phyloP scores from a whole-genome alignment of 1,139 yeast genomes.

The Ogataea hybrid region DNA sequence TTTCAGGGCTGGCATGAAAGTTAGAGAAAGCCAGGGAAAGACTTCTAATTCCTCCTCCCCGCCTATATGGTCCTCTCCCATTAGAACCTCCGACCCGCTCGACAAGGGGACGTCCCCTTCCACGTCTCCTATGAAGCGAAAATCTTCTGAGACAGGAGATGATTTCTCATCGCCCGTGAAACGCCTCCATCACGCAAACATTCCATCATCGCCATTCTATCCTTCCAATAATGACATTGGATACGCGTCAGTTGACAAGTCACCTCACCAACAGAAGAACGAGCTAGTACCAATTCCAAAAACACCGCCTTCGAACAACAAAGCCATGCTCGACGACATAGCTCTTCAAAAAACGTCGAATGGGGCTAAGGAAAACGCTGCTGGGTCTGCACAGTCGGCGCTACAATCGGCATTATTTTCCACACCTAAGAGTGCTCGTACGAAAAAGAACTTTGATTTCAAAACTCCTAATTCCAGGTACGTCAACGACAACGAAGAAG shows the following conservation, averaged over 20 bases:
- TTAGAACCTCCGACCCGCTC: constrained; percentile 3
- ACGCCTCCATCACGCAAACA: constrained; percentile 24
- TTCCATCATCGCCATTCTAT: constrained; percentile 32
- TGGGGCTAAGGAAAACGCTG: constrained; percentile 12
- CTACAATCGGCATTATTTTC: constrained; percentile 26
- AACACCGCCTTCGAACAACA: constrained; percentile 26
- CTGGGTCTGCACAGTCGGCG: constrained; percentile 19
- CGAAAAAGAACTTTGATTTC: constrained; percentile 20
- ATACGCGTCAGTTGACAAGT: constrained; percentile 16
- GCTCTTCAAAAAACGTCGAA: constrained; percentile 19
- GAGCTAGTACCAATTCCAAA: constrained; percentile 19
- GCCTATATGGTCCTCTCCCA: constrained; percentile 19
- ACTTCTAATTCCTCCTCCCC: constrained; percentile 11
- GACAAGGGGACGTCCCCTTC: constrained; percentile 4
- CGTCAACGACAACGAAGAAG: constrained; percentile 55
- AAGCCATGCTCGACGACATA: constrained; percentile 19
- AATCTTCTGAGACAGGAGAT: constrained; percentile 15
- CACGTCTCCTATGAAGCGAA: constrained; percentile 30
- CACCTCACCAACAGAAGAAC: constrained; percentile 12
- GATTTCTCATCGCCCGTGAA: constrained; percentile 29
- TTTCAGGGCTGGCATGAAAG: constrained; percentile 37
- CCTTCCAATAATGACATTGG: constrained; percentile 11
- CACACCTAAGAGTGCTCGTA: constrained; percentile 28
- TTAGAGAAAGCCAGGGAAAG: constrained; percentile 28
- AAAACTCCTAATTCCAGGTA: constrained; percentile 31